Base-by-base conservation (phyloP, 495 filamentous ascomycete genomes). In the Penicillium goetzii region DNA sequence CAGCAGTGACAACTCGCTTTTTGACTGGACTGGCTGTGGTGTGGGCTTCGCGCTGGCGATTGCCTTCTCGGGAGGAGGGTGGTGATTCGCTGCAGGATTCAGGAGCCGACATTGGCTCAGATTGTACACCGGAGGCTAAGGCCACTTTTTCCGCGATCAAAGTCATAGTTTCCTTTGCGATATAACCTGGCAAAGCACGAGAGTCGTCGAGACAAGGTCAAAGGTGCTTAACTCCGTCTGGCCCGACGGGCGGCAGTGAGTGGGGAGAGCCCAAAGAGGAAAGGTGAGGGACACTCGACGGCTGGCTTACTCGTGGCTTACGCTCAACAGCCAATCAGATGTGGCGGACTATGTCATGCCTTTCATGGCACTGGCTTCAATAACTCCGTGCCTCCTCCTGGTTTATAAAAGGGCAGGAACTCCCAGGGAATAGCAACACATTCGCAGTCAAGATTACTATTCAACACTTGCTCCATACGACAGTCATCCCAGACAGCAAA, bases 271-370 rank as follows among this genome's bases (percentile, higher is more conserved):
- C 41, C 17, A 43, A 43, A 43, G n/a, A 43, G 40, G 40, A 43
- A 43, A 19, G 7, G 40, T 14, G 34, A 14, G 34, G 12, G 12
- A 12, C 34, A 36, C 34, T 40, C 7, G 1, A 11, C 41, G 19
- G 50, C 12, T 52, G 50, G 50, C 50, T 52, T 52, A 52, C 50
- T 32, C 50, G 50, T 52, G 50, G 50, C 50, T 52, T 52, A 52
- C 50, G 50, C 26, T 19, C 8, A 2, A 32, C 11, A 19, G 30
- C 50, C 50, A 52, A 52, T 52, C 50, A 30, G 25, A 28, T 17
- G 15, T 3, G 25, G 5, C 14, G 1, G 9, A 52, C 50, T 32
- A 52, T 21, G 23, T 11, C 11, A 1, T 0, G 19, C 19, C 19
- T 11, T 11, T 23, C 9, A 45, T 11, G 41, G 3, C 9, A 23